A percentile compares a stretch with the other conserved stretches of the same genome.
Evolutionary conservation across 257 asterid species (phyloP).

Genomic region (Mitragyna speciosa): DNA sequence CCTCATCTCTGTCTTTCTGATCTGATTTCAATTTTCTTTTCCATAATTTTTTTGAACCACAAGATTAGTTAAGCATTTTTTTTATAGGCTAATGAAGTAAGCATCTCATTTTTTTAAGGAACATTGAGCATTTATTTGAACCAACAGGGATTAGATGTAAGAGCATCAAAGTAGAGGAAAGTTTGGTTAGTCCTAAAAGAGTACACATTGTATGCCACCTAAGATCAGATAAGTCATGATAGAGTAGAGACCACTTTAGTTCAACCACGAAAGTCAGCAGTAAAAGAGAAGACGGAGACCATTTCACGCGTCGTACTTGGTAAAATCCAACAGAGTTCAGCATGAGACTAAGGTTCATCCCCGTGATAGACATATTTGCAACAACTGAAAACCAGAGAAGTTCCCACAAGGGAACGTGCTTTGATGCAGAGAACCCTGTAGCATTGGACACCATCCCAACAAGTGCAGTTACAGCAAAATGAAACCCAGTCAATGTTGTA

Average conservation of each 20-base stretch:
- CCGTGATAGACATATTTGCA: constrained; percentile 90
- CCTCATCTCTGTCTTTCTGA: background rate
- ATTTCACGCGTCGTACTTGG: constrained; percentile 57
- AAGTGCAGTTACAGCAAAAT: constrained; percentile 89
- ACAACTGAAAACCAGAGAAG: constrained; percentile 95
- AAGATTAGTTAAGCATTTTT: background rate
- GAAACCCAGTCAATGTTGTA: constrained; percentile 93
- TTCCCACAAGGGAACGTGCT: constrained; percentile 95
- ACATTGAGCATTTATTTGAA: background rate
- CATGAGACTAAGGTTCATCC: constrained; percentile 99
- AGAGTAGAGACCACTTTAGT: background rate
- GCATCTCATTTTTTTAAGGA: background rate
- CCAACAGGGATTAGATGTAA: background rate
- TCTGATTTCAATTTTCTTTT: background rate
- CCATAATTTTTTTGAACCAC: background rate
- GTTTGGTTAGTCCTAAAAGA: background rate
- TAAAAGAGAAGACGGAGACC: constrained; percentile 3
- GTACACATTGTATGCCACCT: background rate
- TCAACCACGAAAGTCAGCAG: background rate
- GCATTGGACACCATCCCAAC: constrained; percentile 96
- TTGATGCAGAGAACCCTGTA: constrained; percentile 76
- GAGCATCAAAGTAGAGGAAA: background rate
- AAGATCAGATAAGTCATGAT: background rate
- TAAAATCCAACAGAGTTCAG: constrained; percentile 97
- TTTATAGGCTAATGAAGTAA: background rate